Base-by-base conservation (phyloP, 257 asterid species). In the Nicotiana benthamiana region DNA sequence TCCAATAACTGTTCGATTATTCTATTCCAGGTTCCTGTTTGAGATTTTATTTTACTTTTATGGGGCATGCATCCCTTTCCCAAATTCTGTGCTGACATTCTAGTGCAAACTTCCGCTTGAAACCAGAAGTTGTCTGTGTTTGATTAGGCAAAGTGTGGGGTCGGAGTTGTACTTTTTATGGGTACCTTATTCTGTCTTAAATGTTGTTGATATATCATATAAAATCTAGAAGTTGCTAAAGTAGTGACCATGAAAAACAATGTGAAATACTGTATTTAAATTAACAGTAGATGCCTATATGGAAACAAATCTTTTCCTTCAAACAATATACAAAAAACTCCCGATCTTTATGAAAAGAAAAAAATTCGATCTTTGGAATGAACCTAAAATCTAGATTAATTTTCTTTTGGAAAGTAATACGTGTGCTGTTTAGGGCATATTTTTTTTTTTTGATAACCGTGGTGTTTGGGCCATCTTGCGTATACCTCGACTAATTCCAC, bases 61-160 rank as follows among this genome's bases (percentile, higher is more conserved):
- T 13, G 78, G 78, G 60, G 60, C 40, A 24, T 46, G 78, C 78
- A 46, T 72, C 78, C 78, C 78, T 72, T 72, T 48, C 78, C 61
- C 61, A 72, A 72, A 48, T 7, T 24, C 36, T 48, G 16, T 46
- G 16, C 24, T 48, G 61, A 72, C 9, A 46, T 72, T 70, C 78
- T 48, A 72, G 36, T 72, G 20, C 60, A 46, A 46, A 46, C 5
- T 43, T 24, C 15, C 9, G 8, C 9, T 46, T 48, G 60, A 48
- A 36, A 46, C 32, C 60, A 46, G 60, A 72, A 72, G 15, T 30
- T 72, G 60, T 57, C 15, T 7, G 40, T 72, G 24, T 30, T 72
- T 72, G 24, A 46, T 15, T 46, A 72, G 78, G 40, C 60, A 46
- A 51, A 72, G 60, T 15, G 16, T 72, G 46, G 13, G 60, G 60